Base-by-base conservation (phyloP, 257 asterid species). In the Rhazya stricta region DNA sequence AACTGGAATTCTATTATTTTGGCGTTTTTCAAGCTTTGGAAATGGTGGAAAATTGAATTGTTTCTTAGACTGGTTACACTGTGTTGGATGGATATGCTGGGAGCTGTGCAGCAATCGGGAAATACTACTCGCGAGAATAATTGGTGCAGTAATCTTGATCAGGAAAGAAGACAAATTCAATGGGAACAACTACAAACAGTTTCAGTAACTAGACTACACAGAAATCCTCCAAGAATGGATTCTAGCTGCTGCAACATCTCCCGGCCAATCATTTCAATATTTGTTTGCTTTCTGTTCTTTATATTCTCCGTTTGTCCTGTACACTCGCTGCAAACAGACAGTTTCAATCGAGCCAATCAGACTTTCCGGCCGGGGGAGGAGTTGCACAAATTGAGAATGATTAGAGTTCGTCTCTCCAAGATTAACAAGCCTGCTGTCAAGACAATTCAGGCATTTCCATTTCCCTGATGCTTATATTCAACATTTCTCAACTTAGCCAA, bases 391-490 rank as follows among this genome's bases (percentile, higher is more conserved):
- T 30, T 86, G 79, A 88, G 77, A 80, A 76, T 81, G 70, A 77
- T 90, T 42, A 66, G 84, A 81, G 84, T 85, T 62, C 93, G 89
- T 74, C 88, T 94, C 36, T 79, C 48, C 87, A 91, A 83, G 69
- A 81, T 94, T 77, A 94, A 94, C 63, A 94, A 94, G 73, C 96
- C 94, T 79, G 45, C 90, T 21, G 78, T 90, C 69, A 91, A 86
- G 86, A 88, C 97, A 78, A 86, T 94, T 83, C 91, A 90, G 95
- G 98, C 23, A 71, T 71, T 32, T 43, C 45, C 37, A 0, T 43
- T n/a, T 46, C 41, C 5, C 12, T 25, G 37, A 5, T 57, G 25
- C 29, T 36, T 43, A 43, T 8, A 43, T 43, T 36, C 72, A 23
- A 43, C 10, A 46, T 71, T 37, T 37, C 15, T 57, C 12, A 3